Base-by-base conservation (phyloP, 2,329 filamentous ascomycete genomes). In the Penicillium paneum region DNA sequence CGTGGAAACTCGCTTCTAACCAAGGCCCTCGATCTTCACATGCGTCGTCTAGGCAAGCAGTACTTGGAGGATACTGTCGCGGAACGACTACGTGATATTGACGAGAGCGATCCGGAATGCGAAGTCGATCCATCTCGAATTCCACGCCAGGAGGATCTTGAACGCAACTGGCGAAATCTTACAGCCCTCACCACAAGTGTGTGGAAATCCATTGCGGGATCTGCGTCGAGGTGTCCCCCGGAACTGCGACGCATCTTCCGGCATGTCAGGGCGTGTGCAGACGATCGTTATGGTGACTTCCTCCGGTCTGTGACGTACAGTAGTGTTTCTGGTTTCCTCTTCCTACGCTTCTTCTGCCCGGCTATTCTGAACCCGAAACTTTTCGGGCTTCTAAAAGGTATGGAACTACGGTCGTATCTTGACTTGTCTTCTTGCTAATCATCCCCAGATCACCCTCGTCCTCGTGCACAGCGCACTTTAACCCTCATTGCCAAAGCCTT, bases 361-460 rank as follows among this genome's bases (percentile, higher is more conserved):
- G 92, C 93, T n/a, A 91, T 97, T 55, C 79, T 97, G 7, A 97
- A 96, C 59, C 93, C 93, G 0, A 96, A 96, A 74, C 81, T 97
- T 13, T 97, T 96, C 69, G 91, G 91, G 21, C 79, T 97, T 19
- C 76, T 97, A 21, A 86, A 85, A 77, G 84, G 85, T 86, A 67
- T 42, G 48, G 13, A 26, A 49, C 31, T 48, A 21, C 8, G 34
- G 29, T 11, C 26, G 28, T 34, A 45, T 32, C 21, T 42, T 17
- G 3, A n/a, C 24, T 34, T 7, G 41, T 29, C 26, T 29, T 49
- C 34, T 28, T 39, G 19, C 61, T 56, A 48, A 56, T 41, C 77
- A 71, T 31, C 35, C n/a, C 13, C 55, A 75, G 93, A 97, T 65
- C 89, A 96, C 61, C 91, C 93, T 24, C 88, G 88, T 46, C 84